Evolutionary conservation across 352 stramenopile genomes (phyloP), one percentile per base, ranked within the genome.

Genomic region (Aphanomyces cochlioides): DNA sequence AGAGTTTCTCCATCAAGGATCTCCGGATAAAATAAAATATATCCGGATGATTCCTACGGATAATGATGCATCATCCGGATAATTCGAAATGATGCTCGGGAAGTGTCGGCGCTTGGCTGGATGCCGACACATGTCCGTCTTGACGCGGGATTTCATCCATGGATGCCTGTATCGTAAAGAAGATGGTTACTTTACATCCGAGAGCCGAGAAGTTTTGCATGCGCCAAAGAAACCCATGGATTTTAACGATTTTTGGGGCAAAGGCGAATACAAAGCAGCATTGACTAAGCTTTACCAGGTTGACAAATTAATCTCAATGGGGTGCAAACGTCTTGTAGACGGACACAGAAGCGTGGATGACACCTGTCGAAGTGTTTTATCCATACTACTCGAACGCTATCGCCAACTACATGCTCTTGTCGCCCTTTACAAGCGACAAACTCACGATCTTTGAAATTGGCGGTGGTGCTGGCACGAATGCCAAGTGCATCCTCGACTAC

Each of bases 401-500:
- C 65, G 90, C 87, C 54, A 85, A 82, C 45, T 96, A 95, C 78
- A 94, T 97, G 77, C 77, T 95, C 36, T 79, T 84, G 74, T 90
- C 85, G 50, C 84, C 87, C 0, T 74, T 79, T 48, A 67, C 59
- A 50, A 70, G 81, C 41, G 70, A 80, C 56, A 78, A 75, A 41
- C 73, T 95, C 61, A 70, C 81, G 73, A 87, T 97, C 67, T 90
- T 85, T 70, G 90, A 97, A 71, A 90, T 96, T 47, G 90, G 90
- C 43, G 90, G 89, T 36, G 90, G 90, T 4, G 85, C 90, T 5
- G 89, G 90, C 69, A 96, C 87, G 38, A 96, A 96, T 56, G 90
- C 90, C 54, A 77, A 95, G 63, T 84, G 96, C 59, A 94, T 97
- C 56, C 84, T 97, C 34, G 85, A 97, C 75, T 96, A 88, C 72